phyloP scores from a whole-genome alignment of 2,329 filamentous ascomycete species.

The Xylariaceae sp. region DNA sequence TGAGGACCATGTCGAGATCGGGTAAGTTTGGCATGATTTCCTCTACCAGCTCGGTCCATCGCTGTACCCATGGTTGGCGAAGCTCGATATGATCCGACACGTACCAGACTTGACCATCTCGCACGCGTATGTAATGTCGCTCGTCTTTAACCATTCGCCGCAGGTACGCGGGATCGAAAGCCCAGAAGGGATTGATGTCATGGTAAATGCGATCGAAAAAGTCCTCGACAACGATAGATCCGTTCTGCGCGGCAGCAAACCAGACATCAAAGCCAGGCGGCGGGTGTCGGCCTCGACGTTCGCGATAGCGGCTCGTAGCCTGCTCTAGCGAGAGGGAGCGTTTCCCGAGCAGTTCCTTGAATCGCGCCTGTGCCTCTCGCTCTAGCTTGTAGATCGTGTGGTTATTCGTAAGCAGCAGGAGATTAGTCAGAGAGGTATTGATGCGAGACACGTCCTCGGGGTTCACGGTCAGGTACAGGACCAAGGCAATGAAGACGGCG shows the following conservation, averaged over 20 bases:
- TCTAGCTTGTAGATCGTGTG: conserved; percentile 50
- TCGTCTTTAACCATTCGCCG: conserved; percentile 39
- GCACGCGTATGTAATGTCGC: conserved; percentile 44
- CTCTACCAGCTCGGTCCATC: conserved; percentile 47
- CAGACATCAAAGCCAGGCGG: conserved; percentile 59
- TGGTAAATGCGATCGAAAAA: conserved; percentile 63
- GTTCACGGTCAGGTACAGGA: conserved; percentile 8
- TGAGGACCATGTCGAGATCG: conserved; percentile 64
- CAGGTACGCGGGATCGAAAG: conserved; percentile 42
- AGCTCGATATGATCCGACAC: conserved; percentile 30
- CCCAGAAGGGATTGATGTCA: conserved; percentile 59
- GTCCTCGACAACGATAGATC: conserved; percentile 55
- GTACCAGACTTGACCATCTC: conserved; percentile 39
- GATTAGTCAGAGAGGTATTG: background rate
- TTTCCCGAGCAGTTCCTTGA: conserved; percentile 39
- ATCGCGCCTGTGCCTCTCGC: conserved; percentile 40
- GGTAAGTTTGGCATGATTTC: conserved; percentile 51
- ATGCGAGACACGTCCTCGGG: background rate
- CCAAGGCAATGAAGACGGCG: conserved; percentile 4
- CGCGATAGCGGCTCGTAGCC: conserved; percentile 53
- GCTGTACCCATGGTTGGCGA: conserved; percentile 41
- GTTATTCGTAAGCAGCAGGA: conserved; percentile 14
- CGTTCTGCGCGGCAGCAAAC: conserved; percentile 49
- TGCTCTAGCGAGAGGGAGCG: conserved; percentile 47
- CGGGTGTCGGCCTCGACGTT: conserved; percentile 54